Evolutionary conservation across 2,329 filamentous ascomycete genomes (phyloP).

Genomic region (Exophiala dermatitidis): DNA sequence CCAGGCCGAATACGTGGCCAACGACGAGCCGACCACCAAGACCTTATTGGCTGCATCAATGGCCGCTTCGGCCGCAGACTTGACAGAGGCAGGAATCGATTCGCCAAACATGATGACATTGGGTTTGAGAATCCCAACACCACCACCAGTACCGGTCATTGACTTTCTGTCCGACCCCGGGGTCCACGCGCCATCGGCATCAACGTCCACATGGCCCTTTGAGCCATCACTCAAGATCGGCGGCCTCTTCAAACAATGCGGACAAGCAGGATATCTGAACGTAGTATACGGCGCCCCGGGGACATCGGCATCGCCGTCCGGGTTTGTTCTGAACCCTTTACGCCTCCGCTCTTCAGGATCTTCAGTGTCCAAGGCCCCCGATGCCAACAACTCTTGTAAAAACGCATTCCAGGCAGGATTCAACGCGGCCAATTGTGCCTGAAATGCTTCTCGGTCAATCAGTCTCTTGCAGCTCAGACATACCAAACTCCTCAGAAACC

Average conservation of each 20-base stretch:
- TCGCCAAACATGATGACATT: conserved; percentile 97
- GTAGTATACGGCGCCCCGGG: conserved; percentile 80
- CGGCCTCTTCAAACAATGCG: conserved; percentile 63
- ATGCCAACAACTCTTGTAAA: conserved; percentile 61
- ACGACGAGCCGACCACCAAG: conserved; percentile 76
- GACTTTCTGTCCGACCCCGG: conserved; percentile 23
- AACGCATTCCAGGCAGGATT: conserved; percentile 84
- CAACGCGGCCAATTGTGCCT: conserved; percentile 63
- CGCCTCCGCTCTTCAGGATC: conserved; percentile 61
- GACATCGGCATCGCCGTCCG: conserved; percentile 89
- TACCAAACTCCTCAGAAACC: conserved; percentile 72
- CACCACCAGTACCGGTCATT: conserved; percentile 30
- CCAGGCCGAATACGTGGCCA: conserved; percentile 95
- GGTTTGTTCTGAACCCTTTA: conserved; percentile 73
- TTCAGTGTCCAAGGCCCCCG: conserved; percentile 70
- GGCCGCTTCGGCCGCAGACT: conserved; percentile 67
- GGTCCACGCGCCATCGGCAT: conserved; percentile 73
- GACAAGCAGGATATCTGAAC: conserved; percentile 87
- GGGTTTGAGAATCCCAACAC: conserved; percentile 77
- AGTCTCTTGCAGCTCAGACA: conserved; percentile 72
- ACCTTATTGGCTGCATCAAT: conserved; percentile 70
- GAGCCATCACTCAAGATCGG: conserved; percentile 51
- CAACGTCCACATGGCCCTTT: conserved; percentile 57
- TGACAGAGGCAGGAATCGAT: conserved; percentile 64
- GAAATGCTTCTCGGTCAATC: conserved; percentile 65